Base-by-base conservation (phyloP, 2,329 filamentous ascomycete species). In the Aspergillus hortae region DNA sequence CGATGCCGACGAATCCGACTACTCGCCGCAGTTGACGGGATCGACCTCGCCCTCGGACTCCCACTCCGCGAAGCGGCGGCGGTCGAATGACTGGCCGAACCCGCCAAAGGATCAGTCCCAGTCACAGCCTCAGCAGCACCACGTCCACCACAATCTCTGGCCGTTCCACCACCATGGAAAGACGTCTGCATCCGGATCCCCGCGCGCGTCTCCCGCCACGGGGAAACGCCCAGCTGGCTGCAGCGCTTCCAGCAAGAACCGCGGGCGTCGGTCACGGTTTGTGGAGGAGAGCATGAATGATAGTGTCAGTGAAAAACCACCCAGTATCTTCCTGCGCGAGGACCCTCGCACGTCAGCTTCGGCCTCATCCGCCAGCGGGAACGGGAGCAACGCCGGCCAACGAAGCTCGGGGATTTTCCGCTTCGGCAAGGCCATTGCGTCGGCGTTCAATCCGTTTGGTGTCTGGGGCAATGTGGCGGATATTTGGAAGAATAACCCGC, bases 231-330 rank as follows among this genome's bases (percentile, higher is more conserved):
- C 58, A 50, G 2, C 44, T 38, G 25, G 46, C 33, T 30, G 15
- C 51, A 36, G 19, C 21, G 23, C 15, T 30, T 30, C 27, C 52
- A 15, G 32, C 10, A 61, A 54, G 55, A 50, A 72, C 53, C 67
- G 73, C 54, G 72, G 60, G 76, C 83, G 74, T 67, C 84, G 72
- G 77, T 95, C 80, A 63, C 86, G 74, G 49, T 87, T 87, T 59
- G 70, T 81, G 35, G 91, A 96, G 72, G 91, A 88, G 38, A 92
- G 87, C 63, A 92, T 96, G 89, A 90, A 86, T 64, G 89, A 95
- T 70, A 85, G 88, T 58, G 77, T 82, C 30, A 92, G 88, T 64
- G 80, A 83, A 53, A 81, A 79, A 53, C 90, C 90, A 25, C 89
- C 89, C 0, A 78, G 81, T 42, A 79, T 83, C 38, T 91, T 88